Conservation (phyloP, 2,329 filamentous ascomycete species). For the Tricladium varicosporioides region DNA sequence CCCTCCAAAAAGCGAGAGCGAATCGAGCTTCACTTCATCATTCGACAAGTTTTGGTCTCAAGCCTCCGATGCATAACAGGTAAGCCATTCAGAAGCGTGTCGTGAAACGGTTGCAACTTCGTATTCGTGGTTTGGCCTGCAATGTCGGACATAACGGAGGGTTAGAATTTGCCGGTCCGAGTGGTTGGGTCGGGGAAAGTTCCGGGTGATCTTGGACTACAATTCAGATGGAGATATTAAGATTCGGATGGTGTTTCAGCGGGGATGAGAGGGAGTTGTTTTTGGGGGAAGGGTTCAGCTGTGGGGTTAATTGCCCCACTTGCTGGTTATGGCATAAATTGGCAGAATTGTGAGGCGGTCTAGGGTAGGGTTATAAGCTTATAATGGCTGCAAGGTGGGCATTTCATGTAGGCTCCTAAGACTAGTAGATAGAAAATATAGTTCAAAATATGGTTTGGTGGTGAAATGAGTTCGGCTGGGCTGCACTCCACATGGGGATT, state of each 20-base stretch:
- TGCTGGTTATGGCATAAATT: neutral
- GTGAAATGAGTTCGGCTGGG: neutral
- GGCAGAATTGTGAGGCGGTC: neutral
- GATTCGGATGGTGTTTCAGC: neutral
- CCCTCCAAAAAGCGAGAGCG: neutral
- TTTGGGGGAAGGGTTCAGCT: neutral
- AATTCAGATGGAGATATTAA: neutral
- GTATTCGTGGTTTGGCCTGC: neutral
- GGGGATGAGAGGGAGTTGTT: neutral
- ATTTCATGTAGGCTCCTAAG: neutral
- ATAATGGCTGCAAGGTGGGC: neutral
- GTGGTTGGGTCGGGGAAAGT: neutral
- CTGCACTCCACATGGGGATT: neutral
- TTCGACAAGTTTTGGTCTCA: neutral
- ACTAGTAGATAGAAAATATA: neutral
- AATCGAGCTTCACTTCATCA: neutral
- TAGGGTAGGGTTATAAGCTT: neutral
- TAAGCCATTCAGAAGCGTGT: neutral
- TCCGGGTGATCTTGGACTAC: neutral
- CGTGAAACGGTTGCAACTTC: neutral
- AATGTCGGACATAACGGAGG: neutral
- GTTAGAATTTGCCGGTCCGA: neutral
- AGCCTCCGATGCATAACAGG: neutral
- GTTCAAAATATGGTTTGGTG: neutral
- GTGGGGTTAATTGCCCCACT: neutral